Evolutionary conservation across 73 alveolate species (phyloP).

Genomic region (Paramecium octaurelia): DNA sequence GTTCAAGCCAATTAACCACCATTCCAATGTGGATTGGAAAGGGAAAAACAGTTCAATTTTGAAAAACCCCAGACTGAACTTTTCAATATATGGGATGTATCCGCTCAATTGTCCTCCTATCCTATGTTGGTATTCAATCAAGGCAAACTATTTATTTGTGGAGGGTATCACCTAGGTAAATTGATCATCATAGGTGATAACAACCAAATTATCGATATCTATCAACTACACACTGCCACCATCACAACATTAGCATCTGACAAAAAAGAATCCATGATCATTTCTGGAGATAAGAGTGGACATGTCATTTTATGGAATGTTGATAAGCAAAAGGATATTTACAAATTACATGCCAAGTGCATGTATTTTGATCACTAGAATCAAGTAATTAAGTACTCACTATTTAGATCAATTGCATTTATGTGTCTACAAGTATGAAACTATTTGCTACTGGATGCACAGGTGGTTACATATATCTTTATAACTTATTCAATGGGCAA

Average conservation of each 20-base stretch:
- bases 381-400: not conserved
- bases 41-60: conserved; percentile 37
- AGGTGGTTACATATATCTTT: conserved; percentile 68
- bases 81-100: not conserved
- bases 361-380: conserved; percentile 49
- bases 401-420: conserved; percentile 59
- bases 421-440: conserved; percentile 38
- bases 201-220: conserved; percentile 8
- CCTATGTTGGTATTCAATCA: not conserved
- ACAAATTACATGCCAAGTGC: conserved; percentile 32
- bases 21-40: conserved; percentile 58
- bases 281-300: conserved; percentile 68
- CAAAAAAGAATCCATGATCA: conserved; percentile 47
- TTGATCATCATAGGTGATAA: conserved; percentile 36
- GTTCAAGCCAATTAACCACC: conserved; percentile 47
- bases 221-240: conserved; percentile 51
- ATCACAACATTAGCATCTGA: conserved; percentile 60
- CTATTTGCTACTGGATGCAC: conserved; percentile 68
- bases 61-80: conserved; percentile 46
- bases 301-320: conserved; percentile 65
- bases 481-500: conserved; percentile 67
- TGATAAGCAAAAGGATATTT: not conserved
- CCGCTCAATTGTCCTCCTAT: not conserved
- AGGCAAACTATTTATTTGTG: conserved; percentile 54
- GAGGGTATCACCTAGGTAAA: conserved; percentile 65